Base-by-base conservation (phyloP, 139 green algal species). In the Axilococcus clingmanii region DNA sequence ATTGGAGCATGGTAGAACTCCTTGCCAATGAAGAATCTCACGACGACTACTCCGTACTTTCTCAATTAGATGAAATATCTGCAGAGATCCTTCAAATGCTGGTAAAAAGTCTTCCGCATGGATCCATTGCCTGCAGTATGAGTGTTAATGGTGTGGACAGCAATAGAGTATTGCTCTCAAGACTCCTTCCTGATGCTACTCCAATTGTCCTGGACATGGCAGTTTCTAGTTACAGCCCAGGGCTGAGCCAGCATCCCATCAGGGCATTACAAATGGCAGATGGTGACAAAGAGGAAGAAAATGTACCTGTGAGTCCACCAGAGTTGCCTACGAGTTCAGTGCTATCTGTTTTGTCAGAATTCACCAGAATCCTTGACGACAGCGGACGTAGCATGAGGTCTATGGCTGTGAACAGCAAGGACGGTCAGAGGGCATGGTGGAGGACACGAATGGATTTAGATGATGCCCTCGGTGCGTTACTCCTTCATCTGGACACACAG, bases 341-440 rank as follows among this genome's bases (percentile, higher is more conserved):
- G 22, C 25, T 31, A 19, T 22, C 9, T 40, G 48, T 59, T 36
- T 24, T 71, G 31, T 48, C 48, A 2, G 59, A 71, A 46, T 65
- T 85, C 52, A 25, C 25, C 5, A 19, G 36, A 14, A 55, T 84
- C 16, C 55, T 85, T 37, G 61, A 66, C 12, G 72, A 77, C 41
- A 83, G 72, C 57, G 38, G 35, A 11, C 56, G 50, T 51, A 85
- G 72, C 69, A 86, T 86, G 77, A 43, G 52, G 4, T 55, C 57
- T 33, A 30, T 65, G 52, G 36, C 28, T 31, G 55, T 51, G 0
- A 36, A 63, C 6, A 49, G 31, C 22, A 52, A 40, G 14, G 52
- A 69, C 41, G 43, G 72, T 44, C 43, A 53, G 47, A 45, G 65
- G 0, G 54, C 41, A 32, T 78, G 72, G 64, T 84, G 69, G 73